A percentile compares a stretch with the other conserved stretches of the same genome.
Conservation (phyloP, 306 rosid species). For the Erythrophleum fordii region DNA sequence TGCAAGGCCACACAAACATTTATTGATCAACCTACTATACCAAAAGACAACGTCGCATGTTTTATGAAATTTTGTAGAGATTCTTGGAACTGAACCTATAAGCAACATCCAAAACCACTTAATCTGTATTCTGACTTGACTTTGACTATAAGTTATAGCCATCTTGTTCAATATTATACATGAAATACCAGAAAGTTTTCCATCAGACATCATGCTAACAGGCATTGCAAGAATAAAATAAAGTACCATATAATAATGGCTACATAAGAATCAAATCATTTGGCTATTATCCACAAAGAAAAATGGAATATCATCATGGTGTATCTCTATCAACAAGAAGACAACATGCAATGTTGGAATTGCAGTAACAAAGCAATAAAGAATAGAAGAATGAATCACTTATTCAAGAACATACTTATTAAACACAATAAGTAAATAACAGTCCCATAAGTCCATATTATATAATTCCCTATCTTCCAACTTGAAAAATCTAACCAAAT, state of each 20-base stretch:
- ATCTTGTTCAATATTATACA: not conserved
- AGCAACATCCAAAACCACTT: not conserved
- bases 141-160: not conserved
- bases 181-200: not conserved
- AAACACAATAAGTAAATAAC: not conserved
- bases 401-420: not conserved
- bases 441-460: not conserved
- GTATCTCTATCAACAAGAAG: not conserved
- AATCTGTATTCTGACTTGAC: no score
- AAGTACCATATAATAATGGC: not conserved
- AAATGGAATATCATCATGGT: constrained; percentile 11
- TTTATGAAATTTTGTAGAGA: constrained; percentile 2
- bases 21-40: constrained; percentile 34
- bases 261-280: not conserved
- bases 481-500: not conserved
- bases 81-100: not conserved
- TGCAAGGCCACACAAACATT: constrained; percentile 50
- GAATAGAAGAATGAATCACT: not conserved
- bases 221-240: not conserved
- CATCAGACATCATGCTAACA: not conserved
- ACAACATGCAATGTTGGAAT: not conserved
- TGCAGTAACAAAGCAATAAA: not conserved
- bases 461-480: not conserved
- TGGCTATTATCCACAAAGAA: not conserved
- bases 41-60: not conserved